Evolutionary conservation across 2,329 filamentous ascomycete species (phyloP), one percentile per base, ranked within the genome.

Genomic region (Macrophomina phaseolina): DNA sequence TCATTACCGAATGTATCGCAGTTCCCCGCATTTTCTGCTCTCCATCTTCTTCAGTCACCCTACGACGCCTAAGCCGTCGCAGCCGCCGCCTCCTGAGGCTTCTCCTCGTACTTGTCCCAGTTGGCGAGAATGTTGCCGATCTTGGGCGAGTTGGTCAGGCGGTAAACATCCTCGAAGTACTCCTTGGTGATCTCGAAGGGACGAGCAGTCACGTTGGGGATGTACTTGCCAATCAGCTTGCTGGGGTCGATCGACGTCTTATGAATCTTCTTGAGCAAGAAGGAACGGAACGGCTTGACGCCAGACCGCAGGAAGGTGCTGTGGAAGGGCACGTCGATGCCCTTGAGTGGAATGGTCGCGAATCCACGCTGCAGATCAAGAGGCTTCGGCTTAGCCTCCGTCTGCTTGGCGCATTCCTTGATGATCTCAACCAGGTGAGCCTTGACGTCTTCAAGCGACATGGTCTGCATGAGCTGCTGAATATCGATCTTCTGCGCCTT

Each of bases 191-290:
- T 85, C 79, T 93, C 93, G 78, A 99, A 99, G 16, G 95, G 95
- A 81, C 90, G 90, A 67, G 95, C 95, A 66, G 95, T 99, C 72
- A 99, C 96, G 81, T 99, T 99, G 73, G 95, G 95, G 72, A 99
- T 98, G 83, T 99, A 99, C 83, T 99, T 99, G 75, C 95, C 95
- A 72, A 99, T 87, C 75, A 99, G 83, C 86, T 98, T 98, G 79
- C 92, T 91, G 5, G 95, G 95, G 79, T 99, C 95, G 79, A 99
- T 98, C 64, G 92, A 96, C 30, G 94, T 97, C 89, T 97, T 97
- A 87, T 98, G 93, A 84, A 99, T 98, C 88, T 99, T 99, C 91
- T 98, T 99, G 74, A 98, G 90, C 78, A 99, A 81, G 88, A 99
- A 99, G 52, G 90, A 94, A 72, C 95, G 89, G 93, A 99, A 99